These are phyloP conservation scores for Arxiozyma bovina DNA, from an alignment of 1,139 yeast species.

Conservation along the genomic window DNA sequence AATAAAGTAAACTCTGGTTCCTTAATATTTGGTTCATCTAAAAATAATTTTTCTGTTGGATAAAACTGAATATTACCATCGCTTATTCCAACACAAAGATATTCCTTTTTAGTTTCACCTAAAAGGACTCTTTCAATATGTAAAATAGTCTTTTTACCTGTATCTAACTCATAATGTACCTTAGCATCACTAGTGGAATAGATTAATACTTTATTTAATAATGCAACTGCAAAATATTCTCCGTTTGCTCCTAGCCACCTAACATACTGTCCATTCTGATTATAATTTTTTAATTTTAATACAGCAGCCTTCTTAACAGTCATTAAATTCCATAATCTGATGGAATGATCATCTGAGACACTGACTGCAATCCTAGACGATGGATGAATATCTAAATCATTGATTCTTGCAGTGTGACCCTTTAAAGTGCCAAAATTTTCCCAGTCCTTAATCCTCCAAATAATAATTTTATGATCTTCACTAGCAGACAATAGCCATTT, in stretches of 20 bases:
- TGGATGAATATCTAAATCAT: constrained; percentile 84
- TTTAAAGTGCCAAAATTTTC: constrained; percentile 80
- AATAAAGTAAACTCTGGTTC: constrained; percentile 49
- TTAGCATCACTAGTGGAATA: constrained; percentile 61
- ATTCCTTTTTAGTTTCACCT: constrained; percentile 27
- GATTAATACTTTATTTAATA: constrained; percentile 52
- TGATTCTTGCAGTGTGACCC: constrained; percentile 72
- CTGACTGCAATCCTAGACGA: constrained; percentile 87
- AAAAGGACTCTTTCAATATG: constrained; percentile 47
- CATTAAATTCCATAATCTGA: constrained; percentile 92
- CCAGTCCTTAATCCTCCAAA: constrained; percentile 98
- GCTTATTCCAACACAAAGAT: constrained; percentile 58
- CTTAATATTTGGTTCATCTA: constrained; percentile 23
- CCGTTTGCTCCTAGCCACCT: constrained; percentile 55
- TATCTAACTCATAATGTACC: constrained; percentile 40
- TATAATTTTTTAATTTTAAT: constrained; percentile 62
- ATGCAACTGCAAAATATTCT: constrained; percentile 64
- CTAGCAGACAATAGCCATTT: constrained; percentile 89
- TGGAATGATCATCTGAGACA: constrained; percentile 74
- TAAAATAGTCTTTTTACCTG: constrained; percentile 56
- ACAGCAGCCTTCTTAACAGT: constrained; percentile 92
- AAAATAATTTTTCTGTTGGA: constrained; percentile 34
- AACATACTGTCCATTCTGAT: constrained; percentile 60
- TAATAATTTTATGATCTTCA: constrained; percentile 80
- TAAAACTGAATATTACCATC: constrained; percentile 65